Evolutionary conservation across 371 early-diverging fungal genomes (phyloP).

Genomic region (Smittium mucronatum): DNA sequence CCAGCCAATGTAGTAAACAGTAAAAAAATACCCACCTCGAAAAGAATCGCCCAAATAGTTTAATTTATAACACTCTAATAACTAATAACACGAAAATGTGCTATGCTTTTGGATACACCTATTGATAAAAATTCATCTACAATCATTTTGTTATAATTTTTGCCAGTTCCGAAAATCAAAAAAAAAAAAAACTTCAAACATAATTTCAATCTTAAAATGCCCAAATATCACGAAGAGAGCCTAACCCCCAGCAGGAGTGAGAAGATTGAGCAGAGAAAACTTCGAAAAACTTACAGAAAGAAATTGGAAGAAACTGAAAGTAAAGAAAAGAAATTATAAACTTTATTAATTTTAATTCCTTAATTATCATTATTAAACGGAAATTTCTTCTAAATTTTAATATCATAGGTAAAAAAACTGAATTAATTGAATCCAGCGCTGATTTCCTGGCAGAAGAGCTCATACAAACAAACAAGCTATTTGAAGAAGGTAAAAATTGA

Average conservation of each 20-base stretch:
- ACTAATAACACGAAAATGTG: too few species aligned
- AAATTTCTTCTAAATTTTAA: too few species aligned
- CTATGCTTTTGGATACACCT: too few species aligned
- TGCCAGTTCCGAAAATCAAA: too few species aligned
- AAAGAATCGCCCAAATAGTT: too few species aligned
- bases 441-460: slow-evolving; percentile 10
- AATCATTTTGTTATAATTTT: too few species aligned
- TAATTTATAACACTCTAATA: too few species aligned
- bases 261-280: slow-evolving; percentile 7
- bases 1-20: too few species aligned
- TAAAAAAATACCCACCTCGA: too few species aligned
- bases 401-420: slow-evolving; percentile 7
- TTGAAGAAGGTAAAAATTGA: slow-evolving; percentile 10
- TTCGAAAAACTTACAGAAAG: slow-evolving; percentile 5
- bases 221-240: not conserved
- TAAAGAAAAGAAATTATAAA: not conserved
- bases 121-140: too few species aligned
- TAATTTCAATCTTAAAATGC: not conserved
- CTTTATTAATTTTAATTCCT: not conserved
- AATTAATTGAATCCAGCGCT: slow-evolving; percentile 1
- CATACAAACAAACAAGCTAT: slow-evolving; percentile 10
- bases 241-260: not conserved
- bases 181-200: too few species aligned
- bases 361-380: not conserved
- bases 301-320: slow-evolving; percentile 9